A percentile compares a stretch with the other conserved stretches of the same genome.
These are phyloP conservation scores for Coemansia sp. DNA, from an alignment of 192 early-diverging fungal species.

Conservation along the genomic window DNA sequence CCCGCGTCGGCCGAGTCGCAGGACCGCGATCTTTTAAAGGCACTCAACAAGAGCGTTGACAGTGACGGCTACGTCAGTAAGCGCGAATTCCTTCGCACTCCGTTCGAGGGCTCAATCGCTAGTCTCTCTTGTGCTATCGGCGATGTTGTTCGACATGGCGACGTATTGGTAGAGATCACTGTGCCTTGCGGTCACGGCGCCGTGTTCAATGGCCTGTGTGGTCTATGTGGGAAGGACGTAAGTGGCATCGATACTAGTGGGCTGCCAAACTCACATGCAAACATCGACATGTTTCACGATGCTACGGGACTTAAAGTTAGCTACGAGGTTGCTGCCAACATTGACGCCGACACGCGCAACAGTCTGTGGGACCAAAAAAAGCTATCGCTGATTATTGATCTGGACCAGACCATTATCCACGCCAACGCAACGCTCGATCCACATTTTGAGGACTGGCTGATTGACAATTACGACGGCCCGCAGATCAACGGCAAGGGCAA, in stretches of 20 bases:
- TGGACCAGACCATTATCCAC: slow-evolving; percentile 98
- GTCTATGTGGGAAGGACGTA: slow-evolving; percentile 76
- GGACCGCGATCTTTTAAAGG: slow-evolving; percentile 24
- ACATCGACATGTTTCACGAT: slow-evolving; percentile 81
- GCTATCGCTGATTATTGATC: slow-evolving; percentile 90
- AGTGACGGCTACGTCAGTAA: slow-evolving; percentile 28
- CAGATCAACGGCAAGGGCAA: slow-evolving; percentile 2
- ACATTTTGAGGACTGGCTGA: slow-evolving; percentile 37
- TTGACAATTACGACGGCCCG: slow-evolving; percentile 44
- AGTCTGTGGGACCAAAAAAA: slow-evolving; percentile 68
- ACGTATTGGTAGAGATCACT: slow-evolving; percentile 31
- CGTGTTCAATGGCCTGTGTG: slow-evolving; percentile 78
- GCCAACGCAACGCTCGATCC: slow-evolving; percentile 58
- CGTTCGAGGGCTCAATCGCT: slow-evolving; percentile 40
- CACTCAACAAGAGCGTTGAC: slow-evolving; percentile 27
- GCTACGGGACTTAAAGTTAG: slow-evolving; percentile 69
- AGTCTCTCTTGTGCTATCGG: slow-evolving; percentile 13
- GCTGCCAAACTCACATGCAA: slow-evolving; percentile 61
- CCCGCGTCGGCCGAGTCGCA: slow-evolving; percentile 7
- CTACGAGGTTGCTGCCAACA: slow-evolving; percentile 24
- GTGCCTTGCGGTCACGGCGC: slow-evolving; percentile 75
- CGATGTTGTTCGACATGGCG: slow-evolving; percentile 23
- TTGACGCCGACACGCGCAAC: slow-evolving; percentile 24
- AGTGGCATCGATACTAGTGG: slow-evolving; percentile 36
- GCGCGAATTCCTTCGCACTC: slow-evolving; percentile 45